phyloP scores from a whole-genome alignment of 495 filamentous ascomycete species.

The Trichocladium antarcticum region DNA sequence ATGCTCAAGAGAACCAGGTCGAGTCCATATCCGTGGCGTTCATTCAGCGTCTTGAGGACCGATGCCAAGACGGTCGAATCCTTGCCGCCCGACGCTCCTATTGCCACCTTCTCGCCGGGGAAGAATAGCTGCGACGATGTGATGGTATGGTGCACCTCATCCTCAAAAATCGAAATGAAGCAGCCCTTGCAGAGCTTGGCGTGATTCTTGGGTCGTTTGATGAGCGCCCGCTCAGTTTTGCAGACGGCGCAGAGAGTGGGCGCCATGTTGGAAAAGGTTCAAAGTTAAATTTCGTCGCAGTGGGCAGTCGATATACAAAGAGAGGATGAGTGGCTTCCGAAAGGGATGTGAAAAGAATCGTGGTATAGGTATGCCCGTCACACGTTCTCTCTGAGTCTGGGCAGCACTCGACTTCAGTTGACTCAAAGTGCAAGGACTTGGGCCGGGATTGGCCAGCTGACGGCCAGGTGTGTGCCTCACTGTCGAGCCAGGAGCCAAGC shows the following conservation, averaged over 20 bases:
- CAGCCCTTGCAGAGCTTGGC: constrained; percentile 83
- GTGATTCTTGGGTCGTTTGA: constrained; percentile 87
- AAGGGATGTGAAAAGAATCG: no score
- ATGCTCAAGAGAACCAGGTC: constrained; percentile 80
- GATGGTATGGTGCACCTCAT: constrained; percentile 90
- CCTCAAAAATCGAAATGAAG: constrained; percentile 79
- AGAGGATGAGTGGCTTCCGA: no score
- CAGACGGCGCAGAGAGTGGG: constrained; percentile 60
- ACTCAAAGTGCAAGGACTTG: no score
- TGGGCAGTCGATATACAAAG: no score
- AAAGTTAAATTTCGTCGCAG: no score
- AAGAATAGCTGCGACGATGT: constrained; percentile 63
- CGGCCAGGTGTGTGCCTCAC: no score
- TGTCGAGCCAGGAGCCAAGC: no score
- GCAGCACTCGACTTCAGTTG: no score
- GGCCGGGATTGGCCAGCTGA: no score
- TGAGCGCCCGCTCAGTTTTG: constrained; percentile 63
- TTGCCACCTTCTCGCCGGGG: constrained; percentile 78
- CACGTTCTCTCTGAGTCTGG: no score
- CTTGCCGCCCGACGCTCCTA: constrained; percentile 94
- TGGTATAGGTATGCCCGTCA: no score
- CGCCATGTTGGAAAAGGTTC: constrained; percentile 29
- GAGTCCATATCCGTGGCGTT: constrained; percentile 76
- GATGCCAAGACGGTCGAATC: constrained; percentile 94
- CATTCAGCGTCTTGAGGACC: constrained; percentile 88